Conservation (phyloP, 208 protist genomes). For the Phytomonas sp. region DNA sequence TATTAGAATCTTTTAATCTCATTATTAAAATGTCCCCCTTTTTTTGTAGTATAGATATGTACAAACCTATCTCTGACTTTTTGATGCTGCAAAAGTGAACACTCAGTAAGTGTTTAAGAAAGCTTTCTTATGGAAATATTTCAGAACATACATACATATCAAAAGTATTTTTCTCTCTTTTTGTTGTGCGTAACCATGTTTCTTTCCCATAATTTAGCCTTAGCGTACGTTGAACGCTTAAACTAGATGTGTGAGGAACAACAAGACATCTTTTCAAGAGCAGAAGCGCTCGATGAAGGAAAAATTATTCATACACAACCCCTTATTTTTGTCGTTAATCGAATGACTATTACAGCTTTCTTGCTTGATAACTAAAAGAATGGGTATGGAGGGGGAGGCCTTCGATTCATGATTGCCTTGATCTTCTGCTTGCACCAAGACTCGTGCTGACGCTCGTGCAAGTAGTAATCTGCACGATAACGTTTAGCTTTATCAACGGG, state of each 20-base stretch:
- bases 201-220: background rate
- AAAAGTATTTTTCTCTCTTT: background rate
- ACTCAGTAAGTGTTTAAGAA: background rate
- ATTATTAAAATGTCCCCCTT: background rate
- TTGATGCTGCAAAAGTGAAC: background rate
- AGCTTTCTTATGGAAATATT: background rate
- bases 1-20: background rate
- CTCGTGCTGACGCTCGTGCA: constrained; percentile 82
- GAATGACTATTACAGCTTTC: too few species aligned
- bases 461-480: constrained; percentile 65
- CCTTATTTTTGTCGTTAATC: background rate
- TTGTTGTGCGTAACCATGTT: background rate
- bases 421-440: constrained; percentile 88
- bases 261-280: background rate
- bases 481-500: constrained; percentile 66
- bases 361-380: constrained; percentile 36
- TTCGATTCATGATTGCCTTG: constrained; percentile 58
- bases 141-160: background rate
- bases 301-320: background rate
- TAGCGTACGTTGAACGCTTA: background rate
- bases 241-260: background rate
- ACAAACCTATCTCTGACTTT: background rate
- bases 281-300: background rate
- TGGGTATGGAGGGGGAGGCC: constrained; percentile 75
- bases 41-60: background rate